phyloP scores from a whole-genome alignment of 2,329 filamentous ascomycete genomes.

The Neofusicoccum ribis region DNA sequence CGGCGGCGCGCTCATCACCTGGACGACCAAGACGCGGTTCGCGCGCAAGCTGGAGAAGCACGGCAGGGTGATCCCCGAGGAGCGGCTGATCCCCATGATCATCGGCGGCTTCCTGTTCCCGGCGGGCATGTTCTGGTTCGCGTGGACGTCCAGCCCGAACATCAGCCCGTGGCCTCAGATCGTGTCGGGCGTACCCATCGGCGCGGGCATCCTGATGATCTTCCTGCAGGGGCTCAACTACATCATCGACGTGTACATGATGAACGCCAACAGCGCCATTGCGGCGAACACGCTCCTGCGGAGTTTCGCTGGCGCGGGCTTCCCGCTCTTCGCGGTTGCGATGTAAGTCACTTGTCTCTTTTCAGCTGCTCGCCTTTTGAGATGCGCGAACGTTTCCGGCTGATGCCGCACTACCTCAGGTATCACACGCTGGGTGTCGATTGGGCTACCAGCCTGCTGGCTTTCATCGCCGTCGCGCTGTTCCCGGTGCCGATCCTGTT shows the following conservation, averaged over 20 bases:
- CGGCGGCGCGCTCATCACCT: constrained; percentile 33
- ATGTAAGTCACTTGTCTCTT: constrained; percentile 23
- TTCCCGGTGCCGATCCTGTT: constrained; percentile 39
- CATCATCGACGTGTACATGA: constrained; percentile 47
- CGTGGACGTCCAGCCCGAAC: constrained; percentile 50
- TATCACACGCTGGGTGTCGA: constrained; percentile 36
- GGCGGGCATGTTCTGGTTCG: constrained; percentile 54
- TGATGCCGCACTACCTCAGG: constrained; percentile 21
- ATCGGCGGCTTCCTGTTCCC: constrained; percentile 53
- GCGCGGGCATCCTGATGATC: constrained; percentile 46
- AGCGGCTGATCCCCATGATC: constrained; percentile 51
- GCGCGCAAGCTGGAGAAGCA: constrained; percentile 31
- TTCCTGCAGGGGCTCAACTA: constrained; percentile 49
- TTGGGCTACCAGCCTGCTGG: constrained; percentile 37
- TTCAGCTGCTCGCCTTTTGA: background rate
- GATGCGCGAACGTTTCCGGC: background rate
- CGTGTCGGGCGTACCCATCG: constrained; percentile 43
- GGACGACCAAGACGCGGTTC: constrained; percentile 38
- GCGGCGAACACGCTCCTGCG: constrained; percentile 29
- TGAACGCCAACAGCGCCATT: constrained; percentile 33
- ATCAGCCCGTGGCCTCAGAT: constrained; percentile 46
- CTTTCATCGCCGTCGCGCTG: constrained; percentile 34
- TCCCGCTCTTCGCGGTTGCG: constrained; percentile 25
- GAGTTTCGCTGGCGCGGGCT: constrained; percentile 25
- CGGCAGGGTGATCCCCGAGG: constrained; percentile 44